Evolutionary conservation across 331 rosid species (phyloP).

Genomic region (Malus hybrid): DNA sequence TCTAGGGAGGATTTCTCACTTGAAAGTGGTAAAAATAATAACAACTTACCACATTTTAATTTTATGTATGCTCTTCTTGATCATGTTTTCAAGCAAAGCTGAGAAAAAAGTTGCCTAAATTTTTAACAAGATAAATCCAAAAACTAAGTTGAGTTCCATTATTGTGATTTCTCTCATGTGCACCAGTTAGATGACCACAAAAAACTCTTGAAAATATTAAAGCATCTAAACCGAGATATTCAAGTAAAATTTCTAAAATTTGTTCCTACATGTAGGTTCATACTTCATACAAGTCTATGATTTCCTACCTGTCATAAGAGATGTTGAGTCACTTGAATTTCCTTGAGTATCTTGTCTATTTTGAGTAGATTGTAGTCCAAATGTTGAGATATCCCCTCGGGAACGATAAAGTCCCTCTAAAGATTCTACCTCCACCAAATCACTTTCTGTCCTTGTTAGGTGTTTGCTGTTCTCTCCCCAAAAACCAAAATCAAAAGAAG

Average conservation of each 20-base stretch:
- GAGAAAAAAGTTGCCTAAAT: not conserved
- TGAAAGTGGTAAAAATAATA: not conserved
- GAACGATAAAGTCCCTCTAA: slow-evolving; percentile 22
- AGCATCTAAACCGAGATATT: not conserved
- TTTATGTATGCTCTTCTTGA: not conserved
- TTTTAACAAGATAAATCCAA: not conserved
- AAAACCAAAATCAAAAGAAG: slow-evolving; percentile 55
- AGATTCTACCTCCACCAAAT: slow-evolving; percentile 40
- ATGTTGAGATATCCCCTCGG: slow-evolving; percentile 1
- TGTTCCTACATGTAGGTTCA: not conserved
- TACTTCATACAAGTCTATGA: slow-evolving; percentile 1
- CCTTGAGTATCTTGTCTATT: slow-evolving; percentile 5
- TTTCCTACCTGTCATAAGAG: slow-evolving; percentile 18
- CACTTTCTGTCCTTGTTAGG: slow-evolving; percentile 63
- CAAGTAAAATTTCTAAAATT: not conserved
- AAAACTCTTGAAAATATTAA: not conserved
- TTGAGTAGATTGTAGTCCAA: slow-evolving; percentile 10
- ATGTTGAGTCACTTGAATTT: slow-evolving; percentile 15
- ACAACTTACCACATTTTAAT: not conserved
- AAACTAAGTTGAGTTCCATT: not conserved
- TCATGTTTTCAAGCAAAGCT: not conserved
- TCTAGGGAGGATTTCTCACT: not conserved
- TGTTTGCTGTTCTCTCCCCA: slow-evolving; percentile 44
- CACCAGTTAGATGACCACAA: not conserved
- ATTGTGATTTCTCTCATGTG: not conserved